phyloP scores from a whole-genome alignment of 441 rosid species.

The Euphorbia celastroides region DNA sequence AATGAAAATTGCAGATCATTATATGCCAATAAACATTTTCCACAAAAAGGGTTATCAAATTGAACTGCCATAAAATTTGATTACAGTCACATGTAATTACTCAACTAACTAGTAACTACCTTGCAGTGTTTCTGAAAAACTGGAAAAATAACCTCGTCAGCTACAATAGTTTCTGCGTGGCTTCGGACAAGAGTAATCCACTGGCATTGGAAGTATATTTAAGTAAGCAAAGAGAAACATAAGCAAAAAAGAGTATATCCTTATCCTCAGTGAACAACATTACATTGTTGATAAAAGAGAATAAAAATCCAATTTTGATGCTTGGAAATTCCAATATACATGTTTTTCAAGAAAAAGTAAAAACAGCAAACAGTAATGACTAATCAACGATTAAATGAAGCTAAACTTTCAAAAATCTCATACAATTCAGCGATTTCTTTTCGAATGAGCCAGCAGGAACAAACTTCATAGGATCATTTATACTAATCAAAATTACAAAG shows the following conservation, averaged over 20 bases:
- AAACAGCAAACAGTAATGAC: background rate
- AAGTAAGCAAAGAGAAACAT: background rate
- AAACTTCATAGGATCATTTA: background rate
- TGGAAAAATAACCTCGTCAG: constrained; percentile 61
- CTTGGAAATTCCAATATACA: background rate
- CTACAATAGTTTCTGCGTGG: constrained; percentile 72
- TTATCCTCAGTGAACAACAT: background rate
- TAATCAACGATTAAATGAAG: background rate
- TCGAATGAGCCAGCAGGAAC: background rate
- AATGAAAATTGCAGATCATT: no score
- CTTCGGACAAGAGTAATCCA: constrained; percentile 75
- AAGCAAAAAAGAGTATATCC: background rate
- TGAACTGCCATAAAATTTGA: background rate
- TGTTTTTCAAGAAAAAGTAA: background rate
- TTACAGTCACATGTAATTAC: constrained; percentile 9
- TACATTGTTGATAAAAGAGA: background rate
- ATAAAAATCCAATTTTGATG: background rate
- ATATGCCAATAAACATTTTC: background rate
- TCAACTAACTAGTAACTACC: constrained; percentile 34
- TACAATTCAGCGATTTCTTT: background rate
- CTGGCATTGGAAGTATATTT: constrained; percentile 36
- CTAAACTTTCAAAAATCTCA: background rate
- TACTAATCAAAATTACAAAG: background rate
- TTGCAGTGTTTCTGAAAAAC: constrained; percentile 75
- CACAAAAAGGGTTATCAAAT: background rate